Evolutionary conservation across 2,329 filamentous ascomycete genomes (phyloP), one percentile per base, ranked within the genome.

Genomic region (Fusarium napiforme): DNA sequence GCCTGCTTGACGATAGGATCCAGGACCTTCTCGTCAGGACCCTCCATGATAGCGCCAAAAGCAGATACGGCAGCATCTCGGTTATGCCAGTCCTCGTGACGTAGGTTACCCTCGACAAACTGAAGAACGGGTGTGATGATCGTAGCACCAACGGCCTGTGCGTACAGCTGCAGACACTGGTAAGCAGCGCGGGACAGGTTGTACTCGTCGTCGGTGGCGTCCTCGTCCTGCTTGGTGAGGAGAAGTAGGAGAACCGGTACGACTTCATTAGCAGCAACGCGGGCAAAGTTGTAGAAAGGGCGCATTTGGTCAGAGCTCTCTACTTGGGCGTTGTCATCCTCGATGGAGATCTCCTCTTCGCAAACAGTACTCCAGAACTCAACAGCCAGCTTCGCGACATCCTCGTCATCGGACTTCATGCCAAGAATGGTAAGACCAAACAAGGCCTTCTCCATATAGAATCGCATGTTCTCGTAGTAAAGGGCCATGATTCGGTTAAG

Each of bases 301-400:
- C 96, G 92, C 84, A 96, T 90, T 83, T 97, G 93, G 64, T 94
- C 92, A 23, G 92, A 90, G 79, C 90, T 94, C 79, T 97, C 94
- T 67, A 88, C 84, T 82, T 88, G 80, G 34, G 91, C 89, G 82
- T 99, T 99, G 83, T 99, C 96, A 80, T 99, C 96, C 81, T 99
- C 96, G 79, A 99, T 98, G 74, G 93, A 93, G 78, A 98, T 96
- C 84, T 99, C 96, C 85, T 99, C 96, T 83, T 99, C 96, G 83
- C 96, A 99, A 55, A 99, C 96, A n/a, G 96, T 98, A 87, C 96
- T 98, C 96, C 96, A 99, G 86, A 99, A 99, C 82, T 99, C 96
- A 75, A 99, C 95, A 42, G 96, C 96, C 64, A 99, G 89, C 88
- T 99, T 99, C 71, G 96, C 93, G 60, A 99, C 96, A 81, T 99